Evolutionary conservation across 2,329 filamentous ascomycete genomes (phyloP), one percentile per base, ranked within the genome.

Genomic region (Mycosphaerella arachidis): DNA sequence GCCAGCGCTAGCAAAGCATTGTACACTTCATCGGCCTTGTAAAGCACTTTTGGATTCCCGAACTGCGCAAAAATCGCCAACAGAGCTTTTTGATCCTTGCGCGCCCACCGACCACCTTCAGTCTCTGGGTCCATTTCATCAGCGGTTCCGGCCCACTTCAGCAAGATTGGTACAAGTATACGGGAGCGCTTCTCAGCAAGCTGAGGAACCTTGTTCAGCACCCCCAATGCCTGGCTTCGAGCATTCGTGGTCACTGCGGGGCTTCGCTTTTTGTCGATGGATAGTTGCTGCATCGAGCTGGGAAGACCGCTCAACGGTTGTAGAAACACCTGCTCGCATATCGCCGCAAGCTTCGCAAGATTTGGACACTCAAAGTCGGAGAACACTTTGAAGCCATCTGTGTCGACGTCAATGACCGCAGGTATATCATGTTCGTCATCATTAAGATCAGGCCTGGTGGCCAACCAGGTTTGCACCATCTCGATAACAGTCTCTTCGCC

Each of bases 281-380:
- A 20, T 6, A 71, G 56, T 51, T 66, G 59, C 27, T 66, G 37
- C 45, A 64, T 54, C 6, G 65, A 55, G 1, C 63, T 57, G 6
- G 62, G 60, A 29, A 64, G 62, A 10, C 71, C 71, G 37, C 64
- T 61, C 5, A 79, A 74, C 10, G 86, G 76, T 1, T 82, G 77
- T 20, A 81, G 75, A 53, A 85, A 82, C 8, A 84, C 79, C 53
- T 79, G 76, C 13, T 76, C 70, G 4, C 84, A 81, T 24, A 80
- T 73, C 13, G 78, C 77, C 50, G 83, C 77, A 1, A 96, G 75
- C 31, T 79, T 81, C 35, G 80, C 79, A 37, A 93, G 72, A 66
- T 94, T 92, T 20, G 86, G 88, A 72, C 93, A 97, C 73, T 96
- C 88, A 66, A 96, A 99, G 66, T 94, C 86, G 1, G 87, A 91